Conservation (phyloP, 306 rosid species). For the Cotoneaster glaucophyllus region DNA sequence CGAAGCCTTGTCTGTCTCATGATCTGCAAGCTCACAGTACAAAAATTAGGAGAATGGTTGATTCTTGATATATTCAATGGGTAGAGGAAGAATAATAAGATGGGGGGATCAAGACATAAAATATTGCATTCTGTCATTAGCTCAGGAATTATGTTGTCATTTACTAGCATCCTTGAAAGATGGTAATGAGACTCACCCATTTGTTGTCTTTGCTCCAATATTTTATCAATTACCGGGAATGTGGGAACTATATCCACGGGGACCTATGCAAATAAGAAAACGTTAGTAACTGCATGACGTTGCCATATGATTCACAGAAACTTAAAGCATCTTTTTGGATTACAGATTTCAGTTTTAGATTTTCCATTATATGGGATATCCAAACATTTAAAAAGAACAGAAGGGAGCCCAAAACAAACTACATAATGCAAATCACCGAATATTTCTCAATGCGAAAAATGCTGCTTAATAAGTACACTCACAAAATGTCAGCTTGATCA, state of each 20-base stretch:
- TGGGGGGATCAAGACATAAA: neutral
- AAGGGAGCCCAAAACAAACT: neutral
- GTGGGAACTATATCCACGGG: slow-evolving; percentile 79
- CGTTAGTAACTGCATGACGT: too few species aligned
- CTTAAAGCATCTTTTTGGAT: neutral
- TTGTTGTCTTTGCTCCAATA: slow-evolving; percentile 29
- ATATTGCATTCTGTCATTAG: neutral
- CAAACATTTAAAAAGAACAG: neutral
- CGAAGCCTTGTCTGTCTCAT: neutral
- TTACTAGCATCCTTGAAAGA: neutral
- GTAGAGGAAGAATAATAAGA: neutral
- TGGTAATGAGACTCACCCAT: slow-evolving; percentile 4
- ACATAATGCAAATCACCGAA: neutral
- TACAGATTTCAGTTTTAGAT: neutral
- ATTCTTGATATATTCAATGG: neutral
- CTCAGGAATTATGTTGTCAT: neutral
- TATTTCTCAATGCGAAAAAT: neutral
- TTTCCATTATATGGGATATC: neutral
- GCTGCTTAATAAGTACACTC: neutral
- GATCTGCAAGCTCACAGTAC: neutral
- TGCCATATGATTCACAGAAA: neutral
- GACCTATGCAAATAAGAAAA: slow-evolving; percentile 37
- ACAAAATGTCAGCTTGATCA: neutral
- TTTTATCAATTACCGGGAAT: slow-evolving; percentile 58
- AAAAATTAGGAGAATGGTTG: neutral